phyloP scores from a whole-genome alignment of 345 rosid genomes.

The Hibiscus syriacus region DNA sequence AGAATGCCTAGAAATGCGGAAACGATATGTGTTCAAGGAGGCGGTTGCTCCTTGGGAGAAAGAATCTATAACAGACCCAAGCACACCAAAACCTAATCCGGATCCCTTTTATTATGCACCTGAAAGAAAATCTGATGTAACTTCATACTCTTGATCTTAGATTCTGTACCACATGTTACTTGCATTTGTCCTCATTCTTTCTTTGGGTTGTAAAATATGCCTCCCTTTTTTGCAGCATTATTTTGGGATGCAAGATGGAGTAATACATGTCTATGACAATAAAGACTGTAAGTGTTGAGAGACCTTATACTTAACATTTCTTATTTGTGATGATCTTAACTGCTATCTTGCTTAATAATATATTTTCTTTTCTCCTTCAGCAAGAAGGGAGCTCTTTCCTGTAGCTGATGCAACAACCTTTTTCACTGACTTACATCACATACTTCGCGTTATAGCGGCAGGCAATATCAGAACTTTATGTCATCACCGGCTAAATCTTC shows the following conservation, averaged over 20 bases:
- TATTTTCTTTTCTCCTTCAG: constrained; percentile 26
- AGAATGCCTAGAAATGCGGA: constrained; percentile 90
- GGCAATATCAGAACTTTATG: constrained; percentile 95
- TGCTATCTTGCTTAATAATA: background rate
- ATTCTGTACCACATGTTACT: background rate
- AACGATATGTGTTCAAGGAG: constrained; percentile 70
- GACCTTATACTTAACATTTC: background rate
- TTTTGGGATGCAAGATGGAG: constrained; percentile 96
- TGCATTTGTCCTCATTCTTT: background rate
- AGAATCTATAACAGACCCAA: constrained; percentile 87
- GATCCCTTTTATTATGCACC: constrained; percentile 72
- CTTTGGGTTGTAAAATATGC: background rate
- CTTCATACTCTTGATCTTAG: constrained; percentile 14
- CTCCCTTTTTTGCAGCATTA: constrained; percentile 44
- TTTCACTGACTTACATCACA: constrained; percentile 82
- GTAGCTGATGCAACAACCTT: constrained; percentile 86
- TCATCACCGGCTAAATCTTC: constrained; percentile 81
- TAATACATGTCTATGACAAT: constrained; percentile 73
- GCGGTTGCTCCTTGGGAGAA: constrained; percentile 93
- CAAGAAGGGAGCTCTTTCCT: constrained; percentile 73
- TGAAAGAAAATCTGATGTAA: constrained; percentile 76
- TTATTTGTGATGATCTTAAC: background rate
- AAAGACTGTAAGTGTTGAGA: constrained; percentile 58
- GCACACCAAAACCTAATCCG: constrained; percentile 91
- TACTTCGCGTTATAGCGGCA: constrained; percentile 79